Base-by-base conservation (phyloP, 2,329 filamentous ascomycete species). In the Zymoseptoria ardabiliae region DNA sequence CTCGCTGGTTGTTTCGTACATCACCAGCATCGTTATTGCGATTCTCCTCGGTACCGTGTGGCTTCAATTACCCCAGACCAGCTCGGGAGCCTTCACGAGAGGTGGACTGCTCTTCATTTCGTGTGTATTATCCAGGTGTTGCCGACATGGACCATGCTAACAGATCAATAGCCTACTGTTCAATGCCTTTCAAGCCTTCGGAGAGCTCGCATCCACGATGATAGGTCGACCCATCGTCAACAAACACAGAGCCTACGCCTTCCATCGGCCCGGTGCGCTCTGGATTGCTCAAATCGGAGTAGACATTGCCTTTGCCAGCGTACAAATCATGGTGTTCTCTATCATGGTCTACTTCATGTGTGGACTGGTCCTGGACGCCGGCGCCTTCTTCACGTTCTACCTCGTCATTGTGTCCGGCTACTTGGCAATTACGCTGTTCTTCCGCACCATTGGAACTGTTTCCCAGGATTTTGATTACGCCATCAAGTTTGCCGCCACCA, bases 151-250 rank as follows among this genome's bases (percentile, higher is more conserved):
- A 3, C 13, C 7, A 5, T n/a, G 35, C 35, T 45, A 45, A 45
- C 35, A 45, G 13, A 45, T 17, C 13, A 17, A 13, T 45, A 45
- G 35, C 17, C 81, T 95, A 1, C 76, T 95, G 4, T 93, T 93
- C 80, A 93, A 93, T 72, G 88, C 88, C n/a, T 93, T 95, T 74
- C 86, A 91, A 69, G 89, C 90, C 22, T 92, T 94, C 70, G 84
- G 87, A 0, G 90, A 95, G 72, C 75, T 96, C 0, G 87, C 82
- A 0, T 81, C 82, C 10, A 88, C 87, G 1, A 93, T 94, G 88
- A 76, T 86, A 17, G 89, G 87, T 0, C 82, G 91, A 8, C 81
- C 86, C 0, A 88, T 95, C 45, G 82, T 95, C 61, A 90, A 91
- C 72, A 95, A 94, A 71, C 91, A 95, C 73, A 85, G 87, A 59